These are phyloP conservation scores for Lachnellula hyalina DNA, from an alignment of 2,329 filamentous ascomycete species.

Conservation along the genomic window DNA sequence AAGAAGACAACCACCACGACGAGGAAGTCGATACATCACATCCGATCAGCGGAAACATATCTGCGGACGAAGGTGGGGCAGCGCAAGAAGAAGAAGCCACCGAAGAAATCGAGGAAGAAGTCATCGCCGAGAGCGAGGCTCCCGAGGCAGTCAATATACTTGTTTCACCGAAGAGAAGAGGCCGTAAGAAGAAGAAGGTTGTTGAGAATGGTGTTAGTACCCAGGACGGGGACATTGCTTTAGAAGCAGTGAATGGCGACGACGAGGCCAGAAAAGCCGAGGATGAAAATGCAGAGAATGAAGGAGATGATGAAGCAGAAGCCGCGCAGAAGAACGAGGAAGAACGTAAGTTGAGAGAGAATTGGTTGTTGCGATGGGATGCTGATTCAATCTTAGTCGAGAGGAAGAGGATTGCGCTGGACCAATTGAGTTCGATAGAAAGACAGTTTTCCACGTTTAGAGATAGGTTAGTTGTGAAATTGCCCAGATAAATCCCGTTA, in stretches of 20 bases:
- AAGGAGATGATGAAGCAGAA: slow-evolving; percentile 56
- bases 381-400: slow-evolving; percentile 52
- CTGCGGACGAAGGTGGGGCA: slow-evolving; percentile 34
- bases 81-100: slow-evolving; percentile 41
- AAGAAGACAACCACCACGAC: slow-evolving; percentile 39
- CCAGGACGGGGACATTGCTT: slow-evolving; percentile 21
- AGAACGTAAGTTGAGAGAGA: slow-evolving; percentile 46
- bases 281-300: slow-evolving; percentile 49
- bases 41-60: slow-evolving; percentile 29
- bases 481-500: not conserved
- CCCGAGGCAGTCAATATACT: slow-evolving; percentile 23
- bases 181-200: slow-evolving; percentile 32
- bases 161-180: slow-evolving; percentile 30
- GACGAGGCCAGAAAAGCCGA: slow-evolving; percentile 37
- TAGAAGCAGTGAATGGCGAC: slow-evolving; percentile 22
- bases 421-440: slow-evolving; percentile 74
- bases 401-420: slow-evolving; percentile 73
- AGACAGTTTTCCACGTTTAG: slow-evolving; percentile 83
- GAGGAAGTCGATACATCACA: slow-evolving; percentile 35
- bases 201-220: slow-evolving; percentile 22
- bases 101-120: slow-evolving; percentile 37
- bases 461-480: slow-evolving; percentile 55
- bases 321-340: slow-evolving; percentile 56
- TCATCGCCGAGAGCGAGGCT: slow-evolving; percentile 37
- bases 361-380: slow-evolving; percentile 8